A percentile compares a stretch with the other conserved stretches of the same genome.
phyloP scores from a whole-genome alignment of 441 rosid genomes.

The Gossypium davidsonii region DNA sequence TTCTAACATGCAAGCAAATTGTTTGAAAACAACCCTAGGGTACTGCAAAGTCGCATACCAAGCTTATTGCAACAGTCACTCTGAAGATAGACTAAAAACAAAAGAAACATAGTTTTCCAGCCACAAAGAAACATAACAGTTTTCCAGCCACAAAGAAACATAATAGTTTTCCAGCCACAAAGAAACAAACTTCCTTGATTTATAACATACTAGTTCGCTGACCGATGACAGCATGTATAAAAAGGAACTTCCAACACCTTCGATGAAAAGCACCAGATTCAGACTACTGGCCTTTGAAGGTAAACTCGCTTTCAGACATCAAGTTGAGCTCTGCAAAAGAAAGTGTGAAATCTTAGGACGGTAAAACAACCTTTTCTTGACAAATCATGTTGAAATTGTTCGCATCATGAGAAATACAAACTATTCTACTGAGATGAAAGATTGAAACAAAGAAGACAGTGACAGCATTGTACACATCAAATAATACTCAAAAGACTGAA shows the following conservation, averaged over 20 bases:
- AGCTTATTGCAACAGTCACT: not conserved
- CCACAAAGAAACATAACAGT: not conserved
- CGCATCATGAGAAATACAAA: not conserved
- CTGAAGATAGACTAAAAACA: not conserved
- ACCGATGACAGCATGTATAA: constrained; percentile 8
- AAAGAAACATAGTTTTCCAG: not conserved
- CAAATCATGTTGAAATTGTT: not conserved
- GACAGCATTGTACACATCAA: not conserved
- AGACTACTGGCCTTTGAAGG: constrained; percentile 12
- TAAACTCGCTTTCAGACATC: constrained; percentile 16
- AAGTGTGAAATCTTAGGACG: constrained; percentile 12
- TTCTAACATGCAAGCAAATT: not conserved
- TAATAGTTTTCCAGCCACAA: constrained; percentile 1
- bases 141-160: constrained; percentile 1
- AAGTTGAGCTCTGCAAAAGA: constrained; percentile 18
- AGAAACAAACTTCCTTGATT: constrained; percentile 4
- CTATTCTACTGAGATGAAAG: not conserved
- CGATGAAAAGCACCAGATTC: constrained; percentile 15
- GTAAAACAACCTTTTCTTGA: not conserved
- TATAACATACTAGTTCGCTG: constrained; percentile 15
- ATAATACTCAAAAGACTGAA: not conserved
- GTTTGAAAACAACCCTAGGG: not conserved
- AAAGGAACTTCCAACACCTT: constrained; percentile 15
- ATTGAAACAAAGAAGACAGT: not conserved
- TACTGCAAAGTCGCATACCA: constrained; percentile 6